These are phyloP conservation scores for Evansstolkia leycettana DNA, from an alignment of 495 filamentous ascomycete genomes.

Conservation along the genomic window DNA sequence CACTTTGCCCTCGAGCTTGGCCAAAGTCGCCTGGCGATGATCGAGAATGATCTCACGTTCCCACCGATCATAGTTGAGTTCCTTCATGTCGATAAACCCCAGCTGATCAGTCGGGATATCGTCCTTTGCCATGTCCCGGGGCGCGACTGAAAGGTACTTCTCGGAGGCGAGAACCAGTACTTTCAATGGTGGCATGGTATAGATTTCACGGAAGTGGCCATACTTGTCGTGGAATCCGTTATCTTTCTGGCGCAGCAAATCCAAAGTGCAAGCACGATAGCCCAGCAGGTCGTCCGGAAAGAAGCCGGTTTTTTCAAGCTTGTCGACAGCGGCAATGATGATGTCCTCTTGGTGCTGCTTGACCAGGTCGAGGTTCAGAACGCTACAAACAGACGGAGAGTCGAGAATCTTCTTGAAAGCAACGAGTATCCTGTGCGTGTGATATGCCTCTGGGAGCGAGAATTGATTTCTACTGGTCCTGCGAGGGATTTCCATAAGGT, in stretches of 20 bases:
- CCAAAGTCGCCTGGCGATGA: constrained; percentile 18
- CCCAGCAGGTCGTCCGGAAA: constrained; percentile 16
- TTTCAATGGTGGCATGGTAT: constrained; percentile 14
- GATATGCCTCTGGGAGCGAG: constrained; percentile 18
- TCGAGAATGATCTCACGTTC: constrained; percentile 17
- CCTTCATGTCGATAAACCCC: constrained; percentile 14
- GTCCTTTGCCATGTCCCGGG: constrained; percentile 5
- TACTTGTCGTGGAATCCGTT: neutral
- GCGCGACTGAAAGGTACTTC: constrained; percentile 19
- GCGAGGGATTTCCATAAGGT: constrained; percentile 7
- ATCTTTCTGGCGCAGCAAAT: too few relatives aligned
- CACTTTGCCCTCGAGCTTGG: constrained; percentile 17
- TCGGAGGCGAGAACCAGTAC: constrained; percentile 20
- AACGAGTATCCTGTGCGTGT: constrained; percentile 21
- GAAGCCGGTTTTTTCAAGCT: constrained; percentile 1
- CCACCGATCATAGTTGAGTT: constrained; percentile 6
- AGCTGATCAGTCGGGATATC: constrained; percentile 10
- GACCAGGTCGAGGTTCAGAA: constrained; percentile 12
- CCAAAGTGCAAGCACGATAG: constrained; percentile 16
- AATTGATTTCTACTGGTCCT: constrained; percentile 4
- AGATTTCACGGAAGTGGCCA: constrained; percentile 10
- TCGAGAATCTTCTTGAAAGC: constrained; percentile 23
- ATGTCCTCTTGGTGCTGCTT: constrained; percentile 14
- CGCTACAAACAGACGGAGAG: constrained; percentile 12
- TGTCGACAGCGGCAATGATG: constrained; percentile 9